Base-by-base conservation (phyloP, 805 yeast genomes). In the Yamadazyma kitorensis region DNA sequence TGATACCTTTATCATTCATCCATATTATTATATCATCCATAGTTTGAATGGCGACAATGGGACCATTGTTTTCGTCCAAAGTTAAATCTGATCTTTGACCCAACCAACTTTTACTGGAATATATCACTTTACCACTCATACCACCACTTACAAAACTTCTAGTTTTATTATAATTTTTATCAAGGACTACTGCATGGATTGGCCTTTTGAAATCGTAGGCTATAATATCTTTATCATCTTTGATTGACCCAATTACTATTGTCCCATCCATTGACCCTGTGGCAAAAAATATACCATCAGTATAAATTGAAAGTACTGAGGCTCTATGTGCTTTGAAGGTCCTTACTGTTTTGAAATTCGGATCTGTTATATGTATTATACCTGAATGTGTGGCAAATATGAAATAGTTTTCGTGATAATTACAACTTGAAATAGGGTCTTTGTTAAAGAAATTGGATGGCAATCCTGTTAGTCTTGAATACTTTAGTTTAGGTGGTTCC, bases 201-300 rank as follows among this genome's bases (percentile, higher is more conserved):
- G 98, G 97, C 18, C 97, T 66, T 47, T 83, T 82, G 56, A 88
- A 85, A 57, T 89, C 95, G 46, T 76, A 82, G 2, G 87, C 88
- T 0, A 72, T 66, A 2, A 83, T 76, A 46, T 83, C 93, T 4
- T 66, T 60, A 13, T 75, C 76, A 42, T 82, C 84, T 2, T 44
- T 39, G 1, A 86, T 62, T 2, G 88, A 74, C 0, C 96, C 93
- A 4, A 87, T 74, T 2, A 87, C 87, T 0, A 91, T 83, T 0
- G 95, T 84, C 0, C 98, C 98, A 54, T 93, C 98, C 66, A 91
- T 81, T 0, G 97, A 87, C 0, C 89, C 96, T 0, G 95, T 80
- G 0, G 93, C 94, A 40, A 93, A 77, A 49, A 72, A 78, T 6
- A 59, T 59, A 0, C 94, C 93, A 50, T 86, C 94, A 2, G 83